Base-by-base conservation (phyloP, 768 basidiomycete species). In the Trametes meyenii region DNA sequence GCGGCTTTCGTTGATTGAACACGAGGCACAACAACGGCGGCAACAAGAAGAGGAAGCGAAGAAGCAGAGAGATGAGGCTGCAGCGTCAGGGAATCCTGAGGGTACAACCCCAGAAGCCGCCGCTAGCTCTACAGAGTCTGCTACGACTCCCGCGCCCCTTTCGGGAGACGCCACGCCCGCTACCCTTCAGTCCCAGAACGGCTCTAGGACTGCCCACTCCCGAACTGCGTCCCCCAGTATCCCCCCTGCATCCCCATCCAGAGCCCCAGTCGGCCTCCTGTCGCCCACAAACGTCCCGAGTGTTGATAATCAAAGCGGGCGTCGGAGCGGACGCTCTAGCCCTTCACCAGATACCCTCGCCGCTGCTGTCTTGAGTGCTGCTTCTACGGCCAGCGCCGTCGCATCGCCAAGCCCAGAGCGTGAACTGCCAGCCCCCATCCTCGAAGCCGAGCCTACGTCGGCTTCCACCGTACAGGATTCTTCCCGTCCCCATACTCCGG, bases 1-100 rank as follows among this genome's bases (percentile, higher is more conserved):
- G 95, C 86, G 96, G 56, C 78, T 97, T 59, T 97, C 94, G 26
- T 79, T 98, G 66, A 72, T 97, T 50, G 96, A 98, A 60, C 95
- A 98, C 69, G 96, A 98, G 75, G 94, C 94, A 69, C 91, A 94
- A 57, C 93, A 94, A 71, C 83, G 86, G 68, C 87, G 85, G 70
- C 85, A 91, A 69, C 83, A 81, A 58, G 88, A 86, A 68, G 85
- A 89, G 73, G 86, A 83, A 74, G 82, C 76, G 69, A 85, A 84
- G 74, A 78, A 78, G 51, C 79, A 79, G 33, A 68, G 68, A 39
- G 72, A 67, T 53, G 60, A 69, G 26, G 72, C 66, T 42, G 69
- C 69, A 39, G 61, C 73, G 52, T 55, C 66, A 45, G 60, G 66
- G 11, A 59, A 60, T 50, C 61, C 75, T 57, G 70, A 67, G 1